These are phyloP conservation scores for Achaetomium macrosporum DNA, from an alignment of 2,329 filamentous ascomycete species.

Conservation along the genomic window DNA sequence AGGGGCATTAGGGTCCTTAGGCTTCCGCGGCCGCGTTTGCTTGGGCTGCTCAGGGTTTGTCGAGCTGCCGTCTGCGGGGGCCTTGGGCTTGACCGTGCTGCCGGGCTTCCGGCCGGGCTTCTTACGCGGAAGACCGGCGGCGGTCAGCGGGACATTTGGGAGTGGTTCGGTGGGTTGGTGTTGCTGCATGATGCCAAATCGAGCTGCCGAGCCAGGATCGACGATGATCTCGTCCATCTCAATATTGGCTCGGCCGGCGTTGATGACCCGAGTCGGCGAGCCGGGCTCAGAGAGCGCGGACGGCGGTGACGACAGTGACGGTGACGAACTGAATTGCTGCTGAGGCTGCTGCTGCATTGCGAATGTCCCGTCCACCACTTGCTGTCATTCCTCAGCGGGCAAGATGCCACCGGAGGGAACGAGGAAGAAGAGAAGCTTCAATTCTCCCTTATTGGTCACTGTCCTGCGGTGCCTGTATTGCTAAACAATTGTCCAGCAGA, in stretches of 20 bases:
- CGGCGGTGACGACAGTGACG: constrained; percentile 48
- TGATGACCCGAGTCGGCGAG: constrained; percentile 37
- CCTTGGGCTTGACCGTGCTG: constrained; percentile 35
- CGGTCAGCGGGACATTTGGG: constrained; percentile 46
- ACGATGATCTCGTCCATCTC: constrained; percentile 48
- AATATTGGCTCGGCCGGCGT: constrained; percentile 30
- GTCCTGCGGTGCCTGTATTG: neutral
- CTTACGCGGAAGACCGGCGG: constrained; percentile 54
- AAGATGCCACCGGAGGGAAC: neutral
- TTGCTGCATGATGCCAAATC: constrained; percentile 31
- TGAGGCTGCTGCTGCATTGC: constrained; percentile 35
- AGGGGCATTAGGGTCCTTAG: constrained; percentile 53
- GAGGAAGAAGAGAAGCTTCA: neutral
- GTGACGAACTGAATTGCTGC: constrained; percentile 38
- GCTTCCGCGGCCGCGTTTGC: constrained; percentile 49
- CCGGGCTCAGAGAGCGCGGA: constrained; percentile 45
- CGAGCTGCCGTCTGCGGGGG: constrained; percentile 31
- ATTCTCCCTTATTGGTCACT: neutral
- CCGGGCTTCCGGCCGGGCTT: constrained; percentile 63
- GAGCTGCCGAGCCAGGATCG: constrained; percentile 33
- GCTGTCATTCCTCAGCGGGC: constrained; percentile 14
- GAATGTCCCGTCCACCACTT: constrained; percentile 23
- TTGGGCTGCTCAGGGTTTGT: constrained; percentile 42
- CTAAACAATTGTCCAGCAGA: neutral
- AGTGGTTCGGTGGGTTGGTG: constrained; percentile 29